Base-by-base conservation (phyloP, 306 rosid genomes). In the Vicia villosa region DNA sequence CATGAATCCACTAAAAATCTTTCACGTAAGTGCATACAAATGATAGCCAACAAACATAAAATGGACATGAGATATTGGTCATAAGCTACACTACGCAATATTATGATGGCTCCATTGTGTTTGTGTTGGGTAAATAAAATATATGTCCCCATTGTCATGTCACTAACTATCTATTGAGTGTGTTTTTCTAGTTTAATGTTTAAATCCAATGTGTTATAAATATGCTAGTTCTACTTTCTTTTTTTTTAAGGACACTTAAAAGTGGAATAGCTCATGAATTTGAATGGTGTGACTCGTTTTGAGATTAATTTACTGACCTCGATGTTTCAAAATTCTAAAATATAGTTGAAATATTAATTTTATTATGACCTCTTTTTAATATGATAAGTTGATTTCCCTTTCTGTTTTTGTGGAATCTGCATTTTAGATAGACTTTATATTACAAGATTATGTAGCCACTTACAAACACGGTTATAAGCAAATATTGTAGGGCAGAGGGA, bases 401-500 rank as follows among this genome's bases (percentile, higher is more conserved):
- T 73, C 6, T 49, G 10, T 68, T 68, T 32, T 17, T 58, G 66
- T 78, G 71, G 74, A 41, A 59, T 30, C 14, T 59, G 66, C 78
- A 66, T 78, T 54, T 70, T 49, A 40, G 55, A 43, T 73, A 41
- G 56, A 68, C 19, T 76, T 51, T 76, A 70, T 59, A 77, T 69
- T 49, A 52, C 64, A 50, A 49, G 76, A 76, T 62, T 76, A 32
- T 76, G 66, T 51, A 26, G 70, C 69, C 70, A 76, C 75, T 16
- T 45, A 45, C 20, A 6, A n/a, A 2, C 51, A 45, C 15, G 19
- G 51, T 22, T 22, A 1, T 22, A 22, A 22, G 24, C 24, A 22
- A 22, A 22, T 22, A 22, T 22, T 1, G 2, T 1, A 22, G 24
- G 24, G 24, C 2, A 22, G 24, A 22, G 24, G 24, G 2, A 1